Evolutionary conservation across 129 eudicot genomes (phyloP), one percentile per base, ranked within the genome.

Genomic region (Oenanthe sinensis): DNA sequence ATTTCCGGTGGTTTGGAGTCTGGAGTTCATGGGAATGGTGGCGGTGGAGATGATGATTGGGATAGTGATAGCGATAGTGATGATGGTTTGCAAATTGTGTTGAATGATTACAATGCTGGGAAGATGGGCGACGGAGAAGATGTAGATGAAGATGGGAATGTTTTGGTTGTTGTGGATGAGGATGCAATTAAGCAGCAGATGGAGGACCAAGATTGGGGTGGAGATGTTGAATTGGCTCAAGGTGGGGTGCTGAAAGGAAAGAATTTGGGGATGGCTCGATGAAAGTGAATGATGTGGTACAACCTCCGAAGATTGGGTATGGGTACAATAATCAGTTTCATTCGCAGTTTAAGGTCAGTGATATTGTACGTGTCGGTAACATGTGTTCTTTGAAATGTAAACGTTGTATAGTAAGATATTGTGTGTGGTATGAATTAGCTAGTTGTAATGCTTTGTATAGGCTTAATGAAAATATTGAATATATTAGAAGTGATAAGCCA

Each of bases 271-370:
- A 87, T 46, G 93, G 78, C 54, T 79, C 81, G 8, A 81, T 83
- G 12, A 95, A 87, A 78, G 86, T 75, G 28, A 87, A 87, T 52
- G 77, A 77, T 42, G 77, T 28, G 45, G 79, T 46, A 75, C 82
- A 36, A 74, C 75, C 3, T 82, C 88, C 88, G 73, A 95, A 91
- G 87, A 60, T 82, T 86, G 88, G 82, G 28, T 91, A 75, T 74
- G 82, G 83, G 87, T 80, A 80, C 79, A 92, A 84, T 87, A 97
- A 91, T 74, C 90, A 91, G 22, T 91, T 84, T 82, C 97, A 91
- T 87, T 95, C 97, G n/a, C 98, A 95, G 94, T 95, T 89, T 84
- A 91, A 95, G 98, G 98, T 95, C 89, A 92, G 93, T 90, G 86
- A 78, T 79, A 84, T 73, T 83, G 91, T 81, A 82, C 81, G 71